Evolutionary conservation across 2,329 filamentous ascomycete genomes (phyloP), one percentile per base, ranked within the genome.

Genomic region (Penicillium sp.): DNA sequence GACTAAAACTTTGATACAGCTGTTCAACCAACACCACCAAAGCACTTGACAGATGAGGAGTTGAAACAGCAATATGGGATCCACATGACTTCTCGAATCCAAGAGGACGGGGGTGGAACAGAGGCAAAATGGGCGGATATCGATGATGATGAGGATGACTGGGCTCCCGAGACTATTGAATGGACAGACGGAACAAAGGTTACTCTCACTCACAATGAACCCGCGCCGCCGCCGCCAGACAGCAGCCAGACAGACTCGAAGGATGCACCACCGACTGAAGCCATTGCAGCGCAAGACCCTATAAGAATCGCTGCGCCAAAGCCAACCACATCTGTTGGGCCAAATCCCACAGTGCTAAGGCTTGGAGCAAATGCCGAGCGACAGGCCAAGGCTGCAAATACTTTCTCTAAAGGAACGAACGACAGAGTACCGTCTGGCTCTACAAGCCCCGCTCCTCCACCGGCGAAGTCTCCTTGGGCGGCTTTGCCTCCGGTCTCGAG

Each of bases 391-490:
- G 64, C 60, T 33, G 63, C 63, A 20, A 63, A 59, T 37, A 59
- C 74, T 20, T 67, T 70, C 9, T 59, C 69, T 4, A 78, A 75
- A 52, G 73, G 73, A n/a, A 63, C 70, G 10, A 69, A 68, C 19
- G 77, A 79, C 13, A 80, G 77, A 54, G 68, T 72, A 9, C 72
- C 71, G 1, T 59, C 78, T 16, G 70, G 64, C 15, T 66, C 67
- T 17, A 69, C 68, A 39, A 67, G 62, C 35, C 60, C 64, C 17
- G 67, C 68, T 18, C 78, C 84, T 7, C 76, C 81, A 1, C 84
- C 88, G 1, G 78, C 83, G 17, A 96, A 94, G 61, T 96, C 90
- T 3, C 91, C 91, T 3, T 97, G 91, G 91, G 91, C 91, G 16
- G 62, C 84, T 21, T 69, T 97, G 18, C 91, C 91, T 10, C 87